Evolutionary conservation across 257 asterid genomes (phyloP), one percentile per base, ranked within the genome.

Genomic region (Gynochthodes officinalis): DNA sequence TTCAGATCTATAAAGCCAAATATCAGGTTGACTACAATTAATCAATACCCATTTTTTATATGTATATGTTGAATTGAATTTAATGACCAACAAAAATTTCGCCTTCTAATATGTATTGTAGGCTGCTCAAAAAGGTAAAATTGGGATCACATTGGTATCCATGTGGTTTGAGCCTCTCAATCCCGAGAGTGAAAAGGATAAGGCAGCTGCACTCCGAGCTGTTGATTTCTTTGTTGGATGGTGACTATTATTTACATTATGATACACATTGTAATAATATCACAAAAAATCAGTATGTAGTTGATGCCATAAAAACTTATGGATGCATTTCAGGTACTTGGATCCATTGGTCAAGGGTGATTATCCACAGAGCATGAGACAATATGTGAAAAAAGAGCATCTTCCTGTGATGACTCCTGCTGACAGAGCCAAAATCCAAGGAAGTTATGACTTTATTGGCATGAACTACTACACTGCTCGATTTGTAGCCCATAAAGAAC

Each of bases 111-210:
- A n/a, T 59, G 23, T 19, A 30, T 16, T 62, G 16, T 42, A 62
- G 68, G 68, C 35, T n/a, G 49, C 16, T 5, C 7, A 15, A 7
- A 62, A 62, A 0, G 37, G 37, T 48, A 62, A 62, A 25, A 62
- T 62, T 37, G 68, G 68, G 25, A 62, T 62, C 16, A 62, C 68
- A 7, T 9, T 62, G 9, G 68, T 62, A 13, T 62, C 68, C 4
- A 62, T 62, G 68, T 62, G 68, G 68, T 62, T 62, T 25, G 68
- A 62, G 32, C 68, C 68, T 37, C 68, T 48, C 32, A 43, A 62
- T 37, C 48, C 68, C 0, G 39, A 37, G 13, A 25, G 10, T 37
- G 68, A 62, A 4, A 19, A 35, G 68, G 68, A 62, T 23, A 62
- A 62, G 49, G 68, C 68, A 0, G 68, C 68, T 35, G 68, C 68